phyloP scores from a whole-genome alignment of 306 rosid genomes.

The Nissolia schottii region DNA sequence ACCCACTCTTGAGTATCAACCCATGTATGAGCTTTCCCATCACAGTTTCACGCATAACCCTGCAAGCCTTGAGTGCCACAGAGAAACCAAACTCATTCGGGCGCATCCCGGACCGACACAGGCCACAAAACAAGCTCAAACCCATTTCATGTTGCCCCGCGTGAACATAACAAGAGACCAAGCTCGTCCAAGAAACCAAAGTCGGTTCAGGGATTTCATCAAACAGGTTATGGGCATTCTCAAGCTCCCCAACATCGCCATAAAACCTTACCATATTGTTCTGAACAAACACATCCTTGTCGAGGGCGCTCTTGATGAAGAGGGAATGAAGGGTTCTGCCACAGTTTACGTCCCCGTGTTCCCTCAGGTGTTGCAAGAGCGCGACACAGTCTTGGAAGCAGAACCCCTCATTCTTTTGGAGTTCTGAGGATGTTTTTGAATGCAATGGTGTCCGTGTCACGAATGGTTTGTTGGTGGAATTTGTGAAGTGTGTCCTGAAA shows the following conservation, averaged over 20 bases:
- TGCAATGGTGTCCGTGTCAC: neutral
- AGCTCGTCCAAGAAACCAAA: constrained; percentile 44
- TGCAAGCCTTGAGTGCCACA: constrained; percentile 43
- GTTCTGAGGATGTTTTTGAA: neutral
- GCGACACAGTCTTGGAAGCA: constrained; percentile 33
- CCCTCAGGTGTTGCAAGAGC: constrained; percentile 29
- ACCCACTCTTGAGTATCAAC: constrained; percentile 32
- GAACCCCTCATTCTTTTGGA: constrained; percentile 2
- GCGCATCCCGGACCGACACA: constrained; percentile 26
- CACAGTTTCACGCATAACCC: constrained; percentile 16
- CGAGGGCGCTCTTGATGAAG: constrained; percentile 33
- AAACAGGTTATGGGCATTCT: constrained; percentile 31
- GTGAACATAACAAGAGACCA: constrained; percentile 37
- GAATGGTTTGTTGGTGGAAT: neutral
- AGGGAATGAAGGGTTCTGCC: constrained; percentile 37
- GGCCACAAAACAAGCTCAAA: constrained; percentile 19
- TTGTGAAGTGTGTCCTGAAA: constrained; percentile 3
- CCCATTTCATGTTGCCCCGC: constrained; percentile 29
- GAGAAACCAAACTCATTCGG: constrained; percentile 45
- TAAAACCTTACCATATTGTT: constrained; percentile 37
- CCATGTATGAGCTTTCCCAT: constrained; percentile 42
- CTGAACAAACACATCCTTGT: constrained; percentile 32
- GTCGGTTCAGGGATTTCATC: constrained; percentile 47
- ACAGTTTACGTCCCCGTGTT: constrained; percentile 1
- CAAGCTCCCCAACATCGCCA: constrained; percentile 11